Percentiles rank a stretch among this genome's conserved stretches.
These are phyloP conservation scores for Eucalyptus erythrocorys DNA, from an alignment of 345 rosid species.

Conservation along the genomic window DNA sequence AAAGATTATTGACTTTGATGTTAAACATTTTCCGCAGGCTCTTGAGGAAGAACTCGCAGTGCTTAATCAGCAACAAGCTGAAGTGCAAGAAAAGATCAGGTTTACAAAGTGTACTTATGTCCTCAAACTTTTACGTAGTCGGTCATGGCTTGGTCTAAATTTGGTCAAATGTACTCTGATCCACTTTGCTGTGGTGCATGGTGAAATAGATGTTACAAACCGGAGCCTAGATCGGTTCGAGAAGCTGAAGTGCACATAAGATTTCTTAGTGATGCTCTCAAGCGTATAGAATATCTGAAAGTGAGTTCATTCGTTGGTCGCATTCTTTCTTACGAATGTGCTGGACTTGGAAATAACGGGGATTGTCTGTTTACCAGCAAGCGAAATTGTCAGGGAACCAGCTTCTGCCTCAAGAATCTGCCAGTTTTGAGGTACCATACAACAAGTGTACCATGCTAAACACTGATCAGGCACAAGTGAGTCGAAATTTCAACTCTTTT, in stretches of 20 bases:
- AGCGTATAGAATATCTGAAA: constrained; percentile 1
- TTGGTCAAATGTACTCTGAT: background rate
- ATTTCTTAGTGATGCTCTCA: background rate
- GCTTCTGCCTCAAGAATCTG: background rate
- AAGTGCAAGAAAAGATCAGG: constrained; percentile 6
- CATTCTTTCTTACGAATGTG: background rate
- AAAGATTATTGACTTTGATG: background rate
- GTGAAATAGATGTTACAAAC: constrained; percentile 5
- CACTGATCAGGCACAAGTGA: background rate
- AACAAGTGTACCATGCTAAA: background rate
- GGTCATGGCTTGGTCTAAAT: background rate
- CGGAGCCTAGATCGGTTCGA: background rate
- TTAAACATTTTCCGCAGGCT: background rate
- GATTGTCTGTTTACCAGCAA: background rate
- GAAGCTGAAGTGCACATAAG: background rate
- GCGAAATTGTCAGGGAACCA: background rate
- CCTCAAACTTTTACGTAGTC: background rate
- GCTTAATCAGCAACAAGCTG: background rate
- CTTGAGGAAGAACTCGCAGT: constrained; percentile 6
- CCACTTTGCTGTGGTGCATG: background rate
- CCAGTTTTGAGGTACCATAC: background rate
- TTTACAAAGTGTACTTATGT: background rate
- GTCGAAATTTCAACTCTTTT: background rate
- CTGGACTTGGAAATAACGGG: background rate
- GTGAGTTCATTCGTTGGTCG: background rate